These are phyloP conservation scores for Vanderwaltozyma tropicalis DNA, from an alignment of 805 yeast genomes.

Conservation along the genomic window DNA sequence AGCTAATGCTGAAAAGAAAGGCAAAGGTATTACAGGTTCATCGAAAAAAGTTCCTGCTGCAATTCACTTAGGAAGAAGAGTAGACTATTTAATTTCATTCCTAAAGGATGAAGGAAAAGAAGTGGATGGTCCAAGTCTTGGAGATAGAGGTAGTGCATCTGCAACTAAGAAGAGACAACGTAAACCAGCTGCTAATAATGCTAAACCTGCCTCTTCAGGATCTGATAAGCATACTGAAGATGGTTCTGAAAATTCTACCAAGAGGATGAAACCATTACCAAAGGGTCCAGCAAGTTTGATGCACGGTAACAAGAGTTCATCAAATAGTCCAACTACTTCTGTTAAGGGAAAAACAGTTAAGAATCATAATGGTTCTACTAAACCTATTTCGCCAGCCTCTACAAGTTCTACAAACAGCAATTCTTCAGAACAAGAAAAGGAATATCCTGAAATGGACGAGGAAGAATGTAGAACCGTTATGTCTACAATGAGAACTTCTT, in stretches of 20 bases:
- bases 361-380: constrained; percentile 13
- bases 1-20: constrained; percentile 11
- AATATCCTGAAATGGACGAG: constrained; percentile 72
- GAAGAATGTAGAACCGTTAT: constrained; percentile 47
- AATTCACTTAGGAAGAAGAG: constrained; percentile 84
- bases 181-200: constrained; percentile 7
- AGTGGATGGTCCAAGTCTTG: constrained; percentile 10
- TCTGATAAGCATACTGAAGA: constrained; percentile 8
- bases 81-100: constrained; percentile 71
- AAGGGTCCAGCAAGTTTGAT: constrained; percentile 16
- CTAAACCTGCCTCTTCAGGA: constrained; percentile 6
- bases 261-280: constrained; percentile 20
- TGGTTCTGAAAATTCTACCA: constrained; percentile 9
- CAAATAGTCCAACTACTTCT: constrained; percentile 8
- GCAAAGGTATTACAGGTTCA: constrained; percentile 22
- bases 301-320: neutral
- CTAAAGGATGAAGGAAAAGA: constrained; percentile 48
- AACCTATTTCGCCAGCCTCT: constrained; percentile 16
- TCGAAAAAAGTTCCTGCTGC: constrained; percentile 77
- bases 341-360: constrained; percentile 16
- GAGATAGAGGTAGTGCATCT: constrained; percentile 13
- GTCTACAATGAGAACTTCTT: constrained; percentile 56
- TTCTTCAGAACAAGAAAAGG: constrained; percentile 29
- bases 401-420: constrained; percentile 9
- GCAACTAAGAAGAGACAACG: constrained; percentile 23